These are phyloP conservation scores for Populus deltoides DNA, from an alignment of 345 rosid species.

Conservation along the genomic window DNA sequence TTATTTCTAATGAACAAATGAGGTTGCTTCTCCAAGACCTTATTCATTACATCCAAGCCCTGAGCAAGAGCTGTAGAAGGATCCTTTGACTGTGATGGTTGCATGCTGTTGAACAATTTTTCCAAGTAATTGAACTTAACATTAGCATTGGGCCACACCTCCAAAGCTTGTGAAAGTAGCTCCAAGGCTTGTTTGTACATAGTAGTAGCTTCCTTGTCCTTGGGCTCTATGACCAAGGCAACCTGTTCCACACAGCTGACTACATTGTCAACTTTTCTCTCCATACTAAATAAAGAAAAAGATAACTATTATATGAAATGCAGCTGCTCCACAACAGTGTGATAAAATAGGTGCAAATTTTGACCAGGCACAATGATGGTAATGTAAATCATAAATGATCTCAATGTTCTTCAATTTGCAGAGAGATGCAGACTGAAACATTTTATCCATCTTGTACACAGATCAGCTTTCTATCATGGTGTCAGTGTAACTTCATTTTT, in stretches of 20 bases:
- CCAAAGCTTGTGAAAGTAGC: conserved; percentile 90
- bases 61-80: conserved; percentile 97
- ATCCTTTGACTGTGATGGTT: conserved; percentile 92
- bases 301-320: neutral
- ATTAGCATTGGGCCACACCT: conserved; percentile 98
- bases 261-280: neutral
- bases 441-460: neutral
- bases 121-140: conserved; percentile 96
- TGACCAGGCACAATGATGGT: no score
- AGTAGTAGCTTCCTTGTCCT: conserved; percentile 84
- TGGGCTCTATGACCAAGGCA: conserved; percentile 98
- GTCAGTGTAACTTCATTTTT: neutral
- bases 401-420: neutral
- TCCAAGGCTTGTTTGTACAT: conserved; percentile 96
- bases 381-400: neutral
- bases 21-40: conserved; percentile 94
- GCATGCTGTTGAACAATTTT: conserved; percentile 77
- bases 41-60: conserved; percentile 99
- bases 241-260: conserved; percentile 53
- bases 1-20: conserved; percentile 89
- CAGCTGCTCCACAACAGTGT: neutral
- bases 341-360: neutral
- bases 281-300: neutral
- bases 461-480: neutral
- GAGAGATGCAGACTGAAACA: neutral